A percentile compares a stretch with the other conserved stretches of the same genome.
Conservation (phyloP, 345 rosid species). For the Anacardium occidentale region DNA sequence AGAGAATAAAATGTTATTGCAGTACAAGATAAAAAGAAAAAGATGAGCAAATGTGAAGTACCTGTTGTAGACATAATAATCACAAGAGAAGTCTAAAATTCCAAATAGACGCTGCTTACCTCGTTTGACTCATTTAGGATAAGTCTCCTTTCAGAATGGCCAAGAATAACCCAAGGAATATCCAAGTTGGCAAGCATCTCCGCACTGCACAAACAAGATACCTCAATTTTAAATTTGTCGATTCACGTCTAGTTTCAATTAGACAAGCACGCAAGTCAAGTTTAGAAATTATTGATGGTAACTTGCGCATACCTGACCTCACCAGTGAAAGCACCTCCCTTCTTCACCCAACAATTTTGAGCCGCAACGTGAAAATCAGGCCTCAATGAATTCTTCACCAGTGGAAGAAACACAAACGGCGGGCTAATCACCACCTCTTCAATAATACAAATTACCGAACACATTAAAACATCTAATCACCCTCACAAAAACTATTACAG, state of each 20-base stretch:
- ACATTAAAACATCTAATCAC: background rate
- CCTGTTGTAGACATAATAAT: background rate
- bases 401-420: constrained; percentile 72
- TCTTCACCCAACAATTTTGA: constrained; percentile 93
- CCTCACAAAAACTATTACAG: too few relatives aligned
- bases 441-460: background rate
- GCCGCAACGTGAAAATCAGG: constrained; percentile 84
- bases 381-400: constrained; percentile 61
- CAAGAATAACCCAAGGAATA: constrained; percentile 92
- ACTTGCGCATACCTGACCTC: constrained; percentile 64
- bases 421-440: constrained; percentile 93
- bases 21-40: background rate
- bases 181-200: constrained; percentile 86
- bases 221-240: background rate
- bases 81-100: background rate
- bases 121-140: constrained; percentile 67
- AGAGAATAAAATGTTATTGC: background rate
- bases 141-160: constrained; percentile 88
- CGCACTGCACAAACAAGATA: constrained; percentile 48
- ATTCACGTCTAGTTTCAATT: background rate
- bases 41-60: background rate
- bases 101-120: constrained; percentile 35
- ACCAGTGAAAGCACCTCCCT: constrained; percentile 97
- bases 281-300: too few relatives aligned
- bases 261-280: background rate